Evolutionary conservation across 192 early-diverging fungal genomes (phyloP), one percentile per base, ranked within the genome.

Genomic region (Coemansia sp.): DNA sequence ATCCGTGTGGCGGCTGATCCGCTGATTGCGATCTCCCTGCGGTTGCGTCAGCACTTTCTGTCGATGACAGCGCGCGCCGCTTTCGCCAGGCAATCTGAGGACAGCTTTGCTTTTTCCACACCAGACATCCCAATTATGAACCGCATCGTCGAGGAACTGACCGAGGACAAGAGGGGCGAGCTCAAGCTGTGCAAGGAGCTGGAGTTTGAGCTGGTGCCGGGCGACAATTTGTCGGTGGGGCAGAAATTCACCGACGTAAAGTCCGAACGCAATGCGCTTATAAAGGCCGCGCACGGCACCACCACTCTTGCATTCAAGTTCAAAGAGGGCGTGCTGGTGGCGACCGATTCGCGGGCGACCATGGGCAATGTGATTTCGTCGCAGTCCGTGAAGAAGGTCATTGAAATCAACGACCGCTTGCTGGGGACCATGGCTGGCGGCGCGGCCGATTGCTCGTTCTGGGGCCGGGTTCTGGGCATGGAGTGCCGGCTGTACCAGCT

Each of bases 361-460:
- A 80, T 85, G 55, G 97, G 97, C 56, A 66, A 59, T n/a, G 48
- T 58, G 7, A 67, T 82, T 89, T 89, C 90, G 34, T 93, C 94
- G 29, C 92, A 94, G 72, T 86, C 85, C 17, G 93, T 99, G 27
- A 97, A 96, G 62, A 99, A 99, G 75, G 87, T 99, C 12, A 97
- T 99, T 71, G 95, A 99, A 64, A 99, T 99, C 62, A 99, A 97
- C 78, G 93, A 92, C 38, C 97, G 93, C 62, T 79, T 99, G 53
- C 79, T 99, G 30, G 97, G 95, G 29, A 99, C 97, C 11, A 95
- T 99, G 92, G 97, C 97, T 31, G 97, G 97, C 54, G 97, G 97
- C 78, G 97, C 97, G 3, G 97, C 95, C 9, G 97, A 99, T 74
- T 99, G 97, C 79, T 82, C 82, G 47, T 99, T 87, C 79, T 99